Evolutionary conservation across 768 basidiomycete species (phyloP).

Genomic region (Megacollybia marginata): DNA sequence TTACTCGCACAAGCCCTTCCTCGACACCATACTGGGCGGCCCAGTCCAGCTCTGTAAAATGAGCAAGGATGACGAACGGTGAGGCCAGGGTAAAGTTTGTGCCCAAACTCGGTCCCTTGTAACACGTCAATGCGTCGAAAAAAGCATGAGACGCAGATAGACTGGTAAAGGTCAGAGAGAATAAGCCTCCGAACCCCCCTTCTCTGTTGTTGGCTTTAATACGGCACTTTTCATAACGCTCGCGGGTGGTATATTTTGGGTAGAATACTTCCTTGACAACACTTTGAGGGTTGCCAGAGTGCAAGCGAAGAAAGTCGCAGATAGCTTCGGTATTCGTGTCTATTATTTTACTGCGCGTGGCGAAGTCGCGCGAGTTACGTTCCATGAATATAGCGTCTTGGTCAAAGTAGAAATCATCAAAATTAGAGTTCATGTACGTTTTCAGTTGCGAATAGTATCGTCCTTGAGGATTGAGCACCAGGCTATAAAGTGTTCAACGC

Average conservation of each 20-base stretch:
- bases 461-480: constrained; percentile 79
- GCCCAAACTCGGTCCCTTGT: constrained; percentile 88
- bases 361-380: constrained; percentile 93
- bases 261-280: constrained; percentile 84
- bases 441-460: constrained; percentile 66
- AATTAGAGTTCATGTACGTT: constrained; percentile 43
- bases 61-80: constrained; percentile 89
- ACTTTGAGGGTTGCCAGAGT: constrained; percentile 34
- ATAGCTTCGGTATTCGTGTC: constrained; percentile 78
- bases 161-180: constrained; percentile 80
- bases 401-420: constrained; percentile 82
- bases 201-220: constrained; percentile 32
- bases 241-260: constrained; percentile 71
- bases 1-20: constrained; percentile 74
- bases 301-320: constrained; percentile 69
- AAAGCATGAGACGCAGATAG: constrained; percentile 64
- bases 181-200: constrained; percentile 79
- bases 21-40: constrained; percentile 85
- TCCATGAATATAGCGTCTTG: constrained; percentile 97
- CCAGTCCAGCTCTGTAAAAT: constrained; percentile 88
- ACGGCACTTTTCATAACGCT: constrained; percentile 67
- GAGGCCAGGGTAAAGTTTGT: constrained; percentile 96
- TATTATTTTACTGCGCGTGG: constrained; percentile 62
- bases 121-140: constrained; percentile 75
- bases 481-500: constrained; percentile 32